Evolutionary conservation across 2,329 filamentous ascomycete genomes (phyloP), one percentile per base, ranked within the genome.

Genomic region (Neonectria hederae): DNA sequence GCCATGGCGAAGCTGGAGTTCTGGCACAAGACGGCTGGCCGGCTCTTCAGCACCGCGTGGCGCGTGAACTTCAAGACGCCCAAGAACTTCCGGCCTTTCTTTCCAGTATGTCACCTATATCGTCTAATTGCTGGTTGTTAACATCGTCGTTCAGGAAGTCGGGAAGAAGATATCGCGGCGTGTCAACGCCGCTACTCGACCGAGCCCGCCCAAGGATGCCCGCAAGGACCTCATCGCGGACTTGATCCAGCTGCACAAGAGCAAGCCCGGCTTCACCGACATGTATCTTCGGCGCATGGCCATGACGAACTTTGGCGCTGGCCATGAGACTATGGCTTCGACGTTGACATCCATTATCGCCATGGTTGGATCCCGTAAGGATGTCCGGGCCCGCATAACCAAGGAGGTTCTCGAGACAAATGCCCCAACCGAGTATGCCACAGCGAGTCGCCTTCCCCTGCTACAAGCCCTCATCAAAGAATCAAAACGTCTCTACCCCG

Each of bases 281-380:
- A 73, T 69, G 0, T 86, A 86, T 56, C 77, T 87, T 10, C 80
- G 81, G 3, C 82, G 84, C 28, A 83, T 86, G 77, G 83, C 83
- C 2, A 77, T 85, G 2, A 86, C 84, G 2, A 87, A 87, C 65
- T 86, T 87, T 67, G 84, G 84, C 11, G 84, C 84, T 1, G 84
- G 84, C 0, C 84, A 87, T 63, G 84, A 87, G 68, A 87, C 84
- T 0, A 79, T 86, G 76, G 83, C 83, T 11, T 84, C 84, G 1
- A 84, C 84, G 0, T 70, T 87, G 7, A 86, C 84, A 0, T 81
- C 84, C 4, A 76, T 80, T 22, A 70, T 87, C 51, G 76, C 82
- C 51, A 80, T 84, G 78, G 76, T 87, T 24, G 83, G 79, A 1
- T 78, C 79, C 0, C 77, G 83, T 30, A 42, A 68, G 0, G 67